Evolutionary conservation across 169 alveolate genomes (phyloP).

Genomic region (Plasmodium vinckei): DNA sequence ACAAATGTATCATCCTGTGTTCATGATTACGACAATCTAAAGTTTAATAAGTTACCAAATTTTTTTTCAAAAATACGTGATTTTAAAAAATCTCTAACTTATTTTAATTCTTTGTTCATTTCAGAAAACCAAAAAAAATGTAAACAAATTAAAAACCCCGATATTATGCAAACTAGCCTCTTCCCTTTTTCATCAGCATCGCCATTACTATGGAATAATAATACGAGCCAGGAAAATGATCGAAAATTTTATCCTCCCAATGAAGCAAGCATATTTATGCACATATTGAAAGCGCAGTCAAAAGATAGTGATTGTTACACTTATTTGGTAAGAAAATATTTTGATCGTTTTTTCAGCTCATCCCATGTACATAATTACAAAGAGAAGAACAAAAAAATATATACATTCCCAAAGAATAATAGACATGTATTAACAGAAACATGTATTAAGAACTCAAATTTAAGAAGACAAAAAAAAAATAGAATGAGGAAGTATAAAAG

Average conservation of each 20-base stretch:
- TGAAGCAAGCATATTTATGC: not conserved
- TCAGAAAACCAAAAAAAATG: not conserved
- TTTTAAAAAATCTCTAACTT: slow-evolving; percentile 13
- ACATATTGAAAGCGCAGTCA: too few relatives aligned
- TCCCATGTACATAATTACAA: not conserved
- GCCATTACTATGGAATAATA: not conserved
- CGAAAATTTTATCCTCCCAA: not conserved
- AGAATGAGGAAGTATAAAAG: not conserved
- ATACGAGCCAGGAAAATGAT: not conserved
- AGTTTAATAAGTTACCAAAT: slow-evolving; percentile 12
- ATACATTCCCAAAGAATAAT: not conserved
- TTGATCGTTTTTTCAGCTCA: not conserved
- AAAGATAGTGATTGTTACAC: too few relatives aligned
- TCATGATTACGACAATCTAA: slow-evolving; percentile 4
- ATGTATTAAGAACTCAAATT: too few relatives aligned
- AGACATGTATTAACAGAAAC: not conserved
- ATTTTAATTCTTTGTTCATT: slow-evolving; percentile 10
- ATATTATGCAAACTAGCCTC: too few relatives aligned
- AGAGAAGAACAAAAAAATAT: not conserved
- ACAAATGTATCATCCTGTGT: slow-evolving; percentile 45
- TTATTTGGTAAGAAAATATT: too few relatives aligned
- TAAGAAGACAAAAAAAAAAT: not conserved
- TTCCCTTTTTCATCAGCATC: not conserved
- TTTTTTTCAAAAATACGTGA: slow-evolving; percentile 11
- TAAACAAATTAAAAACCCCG: too few relatives aligned